Conservation (phyloP, 129 eudicot genomes). For the carrot (Daucus carota) region DNA sequence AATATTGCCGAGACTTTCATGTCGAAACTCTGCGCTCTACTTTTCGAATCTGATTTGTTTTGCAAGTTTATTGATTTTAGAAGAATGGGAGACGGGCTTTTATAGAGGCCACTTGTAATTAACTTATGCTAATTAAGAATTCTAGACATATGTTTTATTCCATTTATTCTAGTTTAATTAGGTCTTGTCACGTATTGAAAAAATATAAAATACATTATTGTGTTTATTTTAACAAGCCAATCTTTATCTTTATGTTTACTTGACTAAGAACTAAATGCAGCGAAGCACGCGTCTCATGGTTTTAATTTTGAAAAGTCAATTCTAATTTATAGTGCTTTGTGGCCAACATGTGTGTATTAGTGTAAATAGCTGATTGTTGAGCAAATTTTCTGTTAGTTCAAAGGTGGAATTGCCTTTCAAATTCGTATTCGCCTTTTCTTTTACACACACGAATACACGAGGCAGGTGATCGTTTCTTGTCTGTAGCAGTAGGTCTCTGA, state of each 20-base stretch:
- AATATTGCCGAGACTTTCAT: constrained; percentile 8
- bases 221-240: not conserved
- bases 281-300: not conserved
- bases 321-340: too few relatives aligned
- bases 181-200: not conserved
- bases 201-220: not conserved
- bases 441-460: too few relatives aligned
- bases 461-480: too few relatives aligned
- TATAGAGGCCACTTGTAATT: not conserved
- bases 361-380: too few relatives aligned
- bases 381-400: too few relatives aligned
- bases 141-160: not conserved
- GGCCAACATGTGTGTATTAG: too few relatives aligned
- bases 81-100: not conserved
- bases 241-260: not conserved
- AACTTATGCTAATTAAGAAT: not conserved
- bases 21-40: not conserved
- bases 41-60: not conserved
- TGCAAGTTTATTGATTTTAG: not conserved
- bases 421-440: too few relatives aligned
- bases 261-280: not conserved
- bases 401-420: too few relatives aligned
- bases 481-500: too few relatives aligned
- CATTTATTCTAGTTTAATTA: not conserved
- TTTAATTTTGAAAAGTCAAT: not conserved